Percentiles rank a stretch among this genome's conserved stretches.
phyloP scores from a whole-genome alignment of 257 asterid species.

The Lycium ferocissimum region DNA sequence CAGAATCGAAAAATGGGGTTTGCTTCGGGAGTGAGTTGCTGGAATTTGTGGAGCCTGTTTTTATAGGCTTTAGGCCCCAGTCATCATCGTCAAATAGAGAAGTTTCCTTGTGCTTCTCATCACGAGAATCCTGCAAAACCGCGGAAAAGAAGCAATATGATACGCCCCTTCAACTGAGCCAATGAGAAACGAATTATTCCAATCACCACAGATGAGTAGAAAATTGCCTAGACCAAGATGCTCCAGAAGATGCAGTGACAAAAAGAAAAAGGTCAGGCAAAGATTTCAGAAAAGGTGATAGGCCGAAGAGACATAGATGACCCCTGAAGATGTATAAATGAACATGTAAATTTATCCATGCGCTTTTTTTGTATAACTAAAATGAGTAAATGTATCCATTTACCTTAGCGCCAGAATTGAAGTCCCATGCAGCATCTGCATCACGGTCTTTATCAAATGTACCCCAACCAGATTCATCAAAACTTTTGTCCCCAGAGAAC shows the following conservation, averaged over 20 bases:
- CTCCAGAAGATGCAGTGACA: background rate
- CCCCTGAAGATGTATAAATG: background rate
- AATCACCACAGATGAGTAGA: background rate
- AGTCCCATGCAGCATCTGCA: slow-evolving; percentile 70
- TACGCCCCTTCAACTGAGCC: background rate
- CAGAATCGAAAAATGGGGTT: slow-evolving; percentile 43
- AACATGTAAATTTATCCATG: slow-evolving; percentile 4
- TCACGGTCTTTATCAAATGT: slow-evolving; percentile 71
- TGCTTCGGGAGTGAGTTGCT: slow-evolving; percentile 38
- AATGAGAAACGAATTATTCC: background rate
- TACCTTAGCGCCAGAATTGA: slow-evolving; percentile 64
- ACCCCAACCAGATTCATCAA: slow-evolving; percentile 84
- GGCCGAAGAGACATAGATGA: background rate
- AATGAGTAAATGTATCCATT: slow-evolving; percentile 9
- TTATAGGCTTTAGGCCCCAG: slow-evolving; percentile 86
- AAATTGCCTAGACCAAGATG: slow-evolving; percentile 4
- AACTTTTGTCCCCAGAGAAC: slow-evolving; percentile 50
- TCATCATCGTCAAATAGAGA: slow-evolving; percentile 68
- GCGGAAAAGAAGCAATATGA: background rate
- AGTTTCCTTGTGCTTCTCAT: slow-evolving; percentile 49
- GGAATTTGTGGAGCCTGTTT: slow-evolving; percentile 51
- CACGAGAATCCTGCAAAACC: slow-evolving; percentile 56
- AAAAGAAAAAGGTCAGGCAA: background rate
- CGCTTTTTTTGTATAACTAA: background rate
- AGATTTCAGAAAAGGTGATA: background rate